phyloP scores from a whole-genome alignment of 345 rosid genomes.

The Aquilaria yunnanensis region DNA sequence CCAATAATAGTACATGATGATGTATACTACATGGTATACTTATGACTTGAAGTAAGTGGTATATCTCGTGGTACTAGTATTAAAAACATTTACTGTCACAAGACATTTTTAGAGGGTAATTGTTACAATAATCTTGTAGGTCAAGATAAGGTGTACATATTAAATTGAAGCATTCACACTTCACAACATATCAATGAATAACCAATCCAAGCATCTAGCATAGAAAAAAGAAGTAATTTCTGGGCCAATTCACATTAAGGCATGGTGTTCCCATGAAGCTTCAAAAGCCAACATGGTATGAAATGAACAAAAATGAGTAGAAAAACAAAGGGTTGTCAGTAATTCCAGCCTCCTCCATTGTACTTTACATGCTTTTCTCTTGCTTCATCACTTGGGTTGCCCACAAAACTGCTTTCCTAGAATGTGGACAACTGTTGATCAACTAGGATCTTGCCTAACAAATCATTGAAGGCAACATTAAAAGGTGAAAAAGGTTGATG shows the following conservation, averaged over 20 bases:
- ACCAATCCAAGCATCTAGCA: constrained; percentile 3
- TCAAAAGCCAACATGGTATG: constrained; percentile 14
- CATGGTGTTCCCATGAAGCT: constrained; percentile 7
- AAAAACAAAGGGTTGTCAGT: constrained; percentile 5
- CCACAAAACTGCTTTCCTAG: neutral
- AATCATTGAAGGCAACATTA: neutral
- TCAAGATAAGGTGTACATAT: too few species aligned
- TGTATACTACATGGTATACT: too few species aligned
- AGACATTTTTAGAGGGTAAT: too few species aligned
- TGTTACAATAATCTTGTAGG: too few species aligned
- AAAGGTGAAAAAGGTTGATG: neutral
- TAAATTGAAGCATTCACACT: too few species aligned
- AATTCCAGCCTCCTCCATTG: neutral
- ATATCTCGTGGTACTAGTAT: too few species aligned
- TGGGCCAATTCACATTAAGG: constrained; percentile 5
- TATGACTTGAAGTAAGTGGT: too few species aligned
- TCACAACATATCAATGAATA: neutral
- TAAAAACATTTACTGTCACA: too few species aligned
- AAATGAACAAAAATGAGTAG: constrained; percentile 10
- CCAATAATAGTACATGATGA: too few species aligned
- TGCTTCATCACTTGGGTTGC: constrained; percentile 9
- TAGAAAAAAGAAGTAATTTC: neutral
- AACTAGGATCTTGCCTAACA: neutral
- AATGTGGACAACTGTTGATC: constrained; percentile 17
- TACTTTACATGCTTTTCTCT: neutral